Conservation (phyloP, 208 protist species). For the Novymonas esmeraldas region DNA sequence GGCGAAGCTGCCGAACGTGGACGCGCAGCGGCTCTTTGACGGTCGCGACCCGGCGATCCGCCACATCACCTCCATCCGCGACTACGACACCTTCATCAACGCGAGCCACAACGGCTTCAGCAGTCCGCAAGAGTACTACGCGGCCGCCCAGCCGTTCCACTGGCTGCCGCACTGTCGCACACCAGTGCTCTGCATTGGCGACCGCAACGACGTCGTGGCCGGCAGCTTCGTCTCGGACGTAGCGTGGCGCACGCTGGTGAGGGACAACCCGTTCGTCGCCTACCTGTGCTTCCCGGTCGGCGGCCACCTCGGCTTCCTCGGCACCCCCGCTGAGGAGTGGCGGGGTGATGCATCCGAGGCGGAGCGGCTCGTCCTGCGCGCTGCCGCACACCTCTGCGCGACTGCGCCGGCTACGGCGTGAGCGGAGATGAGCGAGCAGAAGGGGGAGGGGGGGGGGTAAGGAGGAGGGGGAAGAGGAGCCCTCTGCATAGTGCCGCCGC, state of each 20-base stretch:
- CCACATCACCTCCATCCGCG: slow-evolving; percentile 24
- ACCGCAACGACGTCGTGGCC: slow-evolving; percentile 54
- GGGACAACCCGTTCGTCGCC: slow-evolving; percentile 26
- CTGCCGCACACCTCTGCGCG: slow-evolving; percentile 18
- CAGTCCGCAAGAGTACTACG: slow-evolving; percentile 46
- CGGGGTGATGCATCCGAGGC: slow-evolving; percentile 24
- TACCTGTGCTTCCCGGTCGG: slow-evolving; percentile 57
- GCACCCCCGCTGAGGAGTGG: slow-evolving; percentile 31
- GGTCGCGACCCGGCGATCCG: slow-evolving; percentile 21
- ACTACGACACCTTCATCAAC: slow-evolving; percentile 53
- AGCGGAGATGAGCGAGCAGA: too few species aligned
- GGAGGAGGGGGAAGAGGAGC: neutral
- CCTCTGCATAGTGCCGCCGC: too few species aligned
- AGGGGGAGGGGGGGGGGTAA: neutral
- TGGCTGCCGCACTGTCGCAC: slow-evolving; percentile 33
- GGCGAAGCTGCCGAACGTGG: slow-evolving; percentile 33
- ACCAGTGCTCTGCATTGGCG: slow-evolving; percentile 52
- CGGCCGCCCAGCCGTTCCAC: slow-evolving; percentile 38
- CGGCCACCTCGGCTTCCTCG: slow-evolving; percentile 69
- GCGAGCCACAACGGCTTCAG: slow-evolving; percentile 57
- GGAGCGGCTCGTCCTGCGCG: slow-evolving; percentile 21
- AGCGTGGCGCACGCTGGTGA: slow-evolving; percentile 35
- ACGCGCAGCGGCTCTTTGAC: slow-evolving; percentile 36
- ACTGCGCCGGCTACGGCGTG: neutral
- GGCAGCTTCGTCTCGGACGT: slow-evolving; percentile 27